A percentile compares a stretch with the other conserved stretches of the same genome.
Evolutionary conservation across 2,329 filamentous ascomycete species (phyloP).

Genomic region (Thielaviopsis punctulata): DNA sequence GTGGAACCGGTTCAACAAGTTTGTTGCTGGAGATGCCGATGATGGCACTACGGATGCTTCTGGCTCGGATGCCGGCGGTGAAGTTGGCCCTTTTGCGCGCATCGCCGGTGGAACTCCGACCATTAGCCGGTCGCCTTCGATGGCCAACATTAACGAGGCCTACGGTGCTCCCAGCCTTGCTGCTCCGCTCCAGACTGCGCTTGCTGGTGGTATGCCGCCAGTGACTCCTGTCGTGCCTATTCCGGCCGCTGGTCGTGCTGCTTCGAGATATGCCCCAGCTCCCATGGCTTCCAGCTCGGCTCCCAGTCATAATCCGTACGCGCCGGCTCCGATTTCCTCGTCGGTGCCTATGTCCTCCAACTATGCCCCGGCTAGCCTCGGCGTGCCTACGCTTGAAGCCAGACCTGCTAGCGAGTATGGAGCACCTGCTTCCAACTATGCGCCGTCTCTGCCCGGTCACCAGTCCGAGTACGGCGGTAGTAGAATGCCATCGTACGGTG

Average conservation of each 20-base stretch:
- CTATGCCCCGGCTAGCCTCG: constrained; percentile 1
- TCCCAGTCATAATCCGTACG: constrained; percentile 16
- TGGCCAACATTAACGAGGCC: constrained; percentile 48
- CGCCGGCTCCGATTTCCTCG: constrained; percentile 13
- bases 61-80: constrained; percentile 39
- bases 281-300: constrained; percentile 16
- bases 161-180: constrained; percentile 37
- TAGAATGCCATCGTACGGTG: constrained; percentile 4
- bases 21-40: constrained; percentile 79
- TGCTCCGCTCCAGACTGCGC: constrained; percentile 16
- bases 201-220: constrained; percentile 18
- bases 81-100: constrained; percentile 65
- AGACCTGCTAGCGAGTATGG: constrained; percentile 4
- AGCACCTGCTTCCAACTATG: constrained; percentile 3
- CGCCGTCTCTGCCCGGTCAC: constrained; percentile 6
- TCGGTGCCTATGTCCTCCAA: background rate
- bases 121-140: constrained; percentile 57
- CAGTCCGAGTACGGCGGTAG: constrained; percentile 5
- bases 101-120: constrained; percentile 61
- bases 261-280: constrained; percentile 33
- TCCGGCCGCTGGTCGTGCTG: constrained; percentile 14
- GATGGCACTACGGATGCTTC: constrained; percentile 54
- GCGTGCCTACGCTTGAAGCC: background rate
- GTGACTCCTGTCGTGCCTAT: constrained; percentile 15
- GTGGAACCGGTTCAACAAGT: constrained; percentile 89